Conservation (phyloP, 2,329 filamentous ascomycete species). For the Ophiocordyceps camponoti-rufipedis region DNA sequence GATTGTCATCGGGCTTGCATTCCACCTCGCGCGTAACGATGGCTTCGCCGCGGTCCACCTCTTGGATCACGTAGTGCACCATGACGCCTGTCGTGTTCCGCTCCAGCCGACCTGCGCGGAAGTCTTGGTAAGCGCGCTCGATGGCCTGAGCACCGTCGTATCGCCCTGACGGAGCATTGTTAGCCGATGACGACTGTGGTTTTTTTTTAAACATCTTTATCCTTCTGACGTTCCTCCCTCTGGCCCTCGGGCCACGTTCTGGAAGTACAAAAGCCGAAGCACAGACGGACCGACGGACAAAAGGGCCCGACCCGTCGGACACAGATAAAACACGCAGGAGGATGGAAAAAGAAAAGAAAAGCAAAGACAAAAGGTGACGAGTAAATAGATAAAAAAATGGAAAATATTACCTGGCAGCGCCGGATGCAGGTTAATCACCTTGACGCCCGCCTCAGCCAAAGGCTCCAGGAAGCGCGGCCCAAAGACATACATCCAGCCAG, state of each 20-base stretch:
- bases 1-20: constrained; percentile 38
- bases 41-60: constrained; percentile 65
- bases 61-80: constrained; percentile 67
- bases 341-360: neutral
- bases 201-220: too few species aligned
- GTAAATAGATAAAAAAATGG: too few species aligned
- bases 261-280: neutral
- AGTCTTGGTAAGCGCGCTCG: constrained; percentile 57
- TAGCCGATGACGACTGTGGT: neutral
- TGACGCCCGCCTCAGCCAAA: constrained; percentile 39
- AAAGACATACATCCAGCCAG: constrained; percentile 80
- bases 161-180: constrained; percentile 24
- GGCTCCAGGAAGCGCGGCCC: constrained; percentile 52
- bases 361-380: neutral
- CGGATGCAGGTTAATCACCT: constrained; percentile 71
- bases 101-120: constrained; percentile 42
- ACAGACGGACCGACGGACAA: neutral
- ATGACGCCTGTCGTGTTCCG: constrained; percentile 56
- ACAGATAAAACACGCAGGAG: neutral
- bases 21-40: constrained; percentile 33
- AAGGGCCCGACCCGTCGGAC: constrained; percentile 7
- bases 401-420: constrained; percentile 35
- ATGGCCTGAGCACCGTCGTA: constrained; percentile 69
- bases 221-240: neutral
- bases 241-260: neutral